These are phyloP conservation scores for Davidsoniella australis DNA, from an alignment of 2,329 filamentous ascomycete species.

Conservation along the genomic window DNA sequence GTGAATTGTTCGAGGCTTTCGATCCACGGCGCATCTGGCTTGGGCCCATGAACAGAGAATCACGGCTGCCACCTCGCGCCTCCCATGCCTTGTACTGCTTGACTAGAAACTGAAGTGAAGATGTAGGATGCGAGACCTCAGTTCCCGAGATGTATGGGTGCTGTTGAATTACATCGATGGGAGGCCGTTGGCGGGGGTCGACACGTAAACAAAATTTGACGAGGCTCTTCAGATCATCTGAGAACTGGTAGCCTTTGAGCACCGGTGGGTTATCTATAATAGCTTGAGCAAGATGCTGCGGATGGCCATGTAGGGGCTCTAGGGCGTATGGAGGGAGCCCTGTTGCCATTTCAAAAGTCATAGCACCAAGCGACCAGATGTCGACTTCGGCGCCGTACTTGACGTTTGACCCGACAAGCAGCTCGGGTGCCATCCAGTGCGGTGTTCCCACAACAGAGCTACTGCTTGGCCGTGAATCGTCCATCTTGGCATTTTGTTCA, in stretches of 20 bases:
- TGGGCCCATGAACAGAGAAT: conserved; percentile 34
- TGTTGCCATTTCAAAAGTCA: conserved; percentile 66
- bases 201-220: conserved; percentile 58
- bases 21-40: conserved; percentile 3
- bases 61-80: conserved; percentile 51
- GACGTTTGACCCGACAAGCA: conserved; percentile 34
- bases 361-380: conserved; percentile 73
- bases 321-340: conserved; percentile 54
- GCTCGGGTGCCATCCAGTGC: conserved; percentile 75
- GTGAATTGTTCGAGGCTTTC: conserved; percentile 3
- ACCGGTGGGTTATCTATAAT: conserved; percentile 46
- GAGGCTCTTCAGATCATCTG: conserved; percentile 48
- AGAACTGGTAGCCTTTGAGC: conserved; percentile 56
- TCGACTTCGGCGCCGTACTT: conserved; percentile 55
- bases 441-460: conserved; percentile 63
- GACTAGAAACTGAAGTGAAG: conserved; percentile 46
- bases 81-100: conserved; percentile 63
- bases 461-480: no score
- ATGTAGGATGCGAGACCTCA: conserved; percentile 43
- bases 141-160: conserved; percentile 54
- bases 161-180: conserved; percentile 50
- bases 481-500: conserved; percentile 26
- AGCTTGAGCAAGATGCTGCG: conserved; percentile 28
- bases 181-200: conserved; percentile 49
- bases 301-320: conserved; percentile 26